phyloP scores from a whole-genome alignment of 106 monocot genomes.

The Apostasia shenzhenica region DNA sequence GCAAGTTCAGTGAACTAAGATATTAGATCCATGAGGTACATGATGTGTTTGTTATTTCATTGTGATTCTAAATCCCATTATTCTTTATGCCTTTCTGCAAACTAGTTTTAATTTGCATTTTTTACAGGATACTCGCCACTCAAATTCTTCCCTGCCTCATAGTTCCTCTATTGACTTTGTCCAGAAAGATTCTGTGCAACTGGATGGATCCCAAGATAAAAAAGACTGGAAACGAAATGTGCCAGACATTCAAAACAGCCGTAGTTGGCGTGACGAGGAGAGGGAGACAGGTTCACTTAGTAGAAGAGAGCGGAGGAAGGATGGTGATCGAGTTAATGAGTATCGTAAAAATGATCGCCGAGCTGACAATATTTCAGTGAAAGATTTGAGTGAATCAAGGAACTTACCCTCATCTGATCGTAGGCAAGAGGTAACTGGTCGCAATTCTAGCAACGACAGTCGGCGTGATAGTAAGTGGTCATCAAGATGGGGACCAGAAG shows the following conservation, averaged over 20 bases:
- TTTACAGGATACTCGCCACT: constrained; percentile 40
- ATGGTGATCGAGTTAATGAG: constrained; percentile 73
- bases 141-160: constrained; percentile 22
- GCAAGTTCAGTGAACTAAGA: too few relatives aligned
- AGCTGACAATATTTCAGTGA: constrained; percentile 30
- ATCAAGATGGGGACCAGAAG: constrained; percentile 95
- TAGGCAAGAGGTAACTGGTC: constrained; percentile 52
- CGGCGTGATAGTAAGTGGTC: constrained; percentile 95
- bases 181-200: constrained; percentile 64
- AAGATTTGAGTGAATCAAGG: constrained; percentile 57
- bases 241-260: constrained; percentile 54
- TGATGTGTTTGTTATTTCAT: too few relatives aligned
- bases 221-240: constrained; percentile 75
- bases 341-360: constrained; percentile 69
- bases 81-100: not conserved
- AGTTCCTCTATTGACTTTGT: constrained; percentile 33
- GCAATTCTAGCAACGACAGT: constrained; percentile 43
- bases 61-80: too few relatives aligned
- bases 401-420: constrained; percentile 39
- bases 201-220: constrained; percentile 62
- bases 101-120: constrained; percentile 1
- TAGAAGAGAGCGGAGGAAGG: constrained; percentile 86
- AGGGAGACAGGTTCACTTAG: constrained; percentile 87
- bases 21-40: too few relatives aligned
- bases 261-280: constrained; percentile 97